These are phyloP conservation scores for Flaveria robusta DNA, from an alignment of 129 eudicot genomes.

Conservation along the genomic window DNA sequence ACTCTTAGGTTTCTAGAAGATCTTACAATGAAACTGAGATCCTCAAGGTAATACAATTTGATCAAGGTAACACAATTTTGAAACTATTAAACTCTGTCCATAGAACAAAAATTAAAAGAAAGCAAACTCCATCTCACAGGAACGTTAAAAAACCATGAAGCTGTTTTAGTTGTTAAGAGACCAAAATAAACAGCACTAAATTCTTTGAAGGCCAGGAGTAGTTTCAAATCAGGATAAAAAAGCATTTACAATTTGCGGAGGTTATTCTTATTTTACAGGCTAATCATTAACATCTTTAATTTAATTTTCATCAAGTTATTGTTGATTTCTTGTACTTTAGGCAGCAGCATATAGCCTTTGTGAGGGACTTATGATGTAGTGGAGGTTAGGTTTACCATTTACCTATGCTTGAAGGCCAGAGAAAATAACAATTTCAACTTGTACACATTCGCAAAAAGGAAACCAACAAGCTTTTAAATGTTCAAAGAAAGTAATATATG, in stretches of 20 bases:
- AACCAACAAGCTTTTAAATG: background rate
- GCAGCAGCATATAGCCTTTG: background rate
- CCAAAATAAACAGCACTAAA: background rate
- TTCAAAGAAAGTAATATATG: background rate
- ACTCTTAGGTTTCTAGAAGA: background rate
- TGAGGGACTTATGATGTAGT: background rate
- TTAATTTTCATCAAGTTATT: background rate
- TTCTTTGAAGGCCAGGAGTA: background rate
- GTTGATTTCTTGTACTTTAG: slow-evolving; percentile 4
- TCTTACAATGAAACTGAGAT: background rate
- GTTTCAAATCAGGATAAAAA: slow-evolving; percentile 1
- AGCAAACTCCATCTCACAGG: background rate
- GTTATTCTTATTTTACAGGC: background rate
- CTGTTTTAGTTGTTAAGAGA: background rate
- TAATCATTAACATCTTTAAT: background rate
- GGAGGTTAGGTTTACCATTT: background rate
- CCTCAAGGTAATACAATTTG: background rate
- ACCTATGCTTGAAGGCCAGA: background rate
- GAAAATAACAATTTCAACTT: background rate
- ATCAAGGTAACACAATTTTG: background rate
- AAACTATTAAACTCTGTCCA: background rate
- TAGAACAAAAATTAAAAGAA: background rate
- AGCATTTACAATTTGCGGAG: background rate
- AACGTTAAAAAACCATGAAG: background rate
- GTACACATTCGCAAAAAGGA: background rate